phyloP scores from a whole-genome alignment of 202 grass and related monocot genomes.

The Eragrostis tef region DNA sequence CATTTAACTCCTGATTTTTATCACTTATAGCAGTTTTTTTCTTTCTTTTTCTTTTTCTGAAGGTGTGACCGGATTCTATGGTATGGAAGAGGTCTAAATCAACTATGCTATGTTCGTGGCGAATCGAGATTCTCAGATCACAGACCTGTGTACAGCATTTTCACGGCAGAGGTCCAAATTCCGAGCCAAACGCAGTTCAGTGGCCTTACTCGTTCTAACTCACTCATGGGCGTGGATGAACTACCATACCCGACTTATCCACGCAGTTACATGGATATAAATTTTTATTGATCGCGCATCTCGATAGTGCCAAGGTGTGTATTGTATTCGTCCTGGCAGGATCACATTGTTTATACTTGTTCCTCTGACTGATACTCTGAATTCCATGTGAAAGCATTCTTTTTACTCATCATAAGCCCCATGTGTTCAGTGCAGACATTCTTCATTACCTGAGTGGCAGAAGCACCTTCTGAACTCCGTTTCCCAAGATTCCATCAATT shows the following conservation, averaged over 20 bases:
- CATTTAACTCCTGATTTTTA: slow-evolving; percentile 12
- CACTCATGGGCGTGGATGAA: slow-evolving; percentile 74
- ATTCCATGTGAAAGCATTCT: slow-evolving; percentile 51
- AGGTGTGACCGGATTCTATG: slow-evolving; percentile 98
- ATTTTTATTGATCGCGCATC: slow-evolving; percentile 68
- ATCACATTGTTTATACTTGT: slow-evolving; percentile 46
- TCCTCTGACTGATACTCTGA: slow-evolving; percentile 50
- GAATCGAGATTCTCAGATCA: slow-evolving; percentile 95
- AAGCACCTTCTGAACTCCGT: slow-evolving; percentile 36
- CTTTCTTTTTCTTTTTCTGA: slow-evolving; percentile 49
- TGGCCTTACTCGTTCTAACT: slow-evolving; percentile 65
- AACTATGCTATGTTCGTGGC: slow-evolving; percentile 80
- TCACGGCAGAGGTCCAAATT: slow-evolving; percentile 83
- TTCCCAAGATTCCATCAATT: slow-evolving; percentile 47
- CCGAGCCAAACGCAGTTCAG: slow-evolving; percentile 54
- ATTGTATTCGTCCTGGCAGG: slow-evolving; percentile 23
- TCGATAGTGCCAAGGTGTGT: slow-evolving; percentile 53
- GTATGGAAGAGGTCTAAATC: slow-evolving; percentile 81
- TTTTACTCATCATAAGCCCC: slow-evolving; percentile 41
- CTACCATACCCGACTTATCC: slow-evolving; percentile 67
- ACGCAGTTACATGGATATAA: slow-evolving; percentile 75
- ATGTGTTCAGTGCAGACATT: slow-evolving; percentile 52
- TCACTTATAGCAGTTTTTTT: slow-evolving; percentile 14
- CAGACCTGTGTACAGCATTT: slow-evolving; percentile 90
- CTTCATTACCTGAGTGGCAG: slow-evolving; percentile 39